Evolutionary conservation across 2,329 filamentous ascomycete species (phyloP).

Genomic region (Cytospora piceicola): DNA sequence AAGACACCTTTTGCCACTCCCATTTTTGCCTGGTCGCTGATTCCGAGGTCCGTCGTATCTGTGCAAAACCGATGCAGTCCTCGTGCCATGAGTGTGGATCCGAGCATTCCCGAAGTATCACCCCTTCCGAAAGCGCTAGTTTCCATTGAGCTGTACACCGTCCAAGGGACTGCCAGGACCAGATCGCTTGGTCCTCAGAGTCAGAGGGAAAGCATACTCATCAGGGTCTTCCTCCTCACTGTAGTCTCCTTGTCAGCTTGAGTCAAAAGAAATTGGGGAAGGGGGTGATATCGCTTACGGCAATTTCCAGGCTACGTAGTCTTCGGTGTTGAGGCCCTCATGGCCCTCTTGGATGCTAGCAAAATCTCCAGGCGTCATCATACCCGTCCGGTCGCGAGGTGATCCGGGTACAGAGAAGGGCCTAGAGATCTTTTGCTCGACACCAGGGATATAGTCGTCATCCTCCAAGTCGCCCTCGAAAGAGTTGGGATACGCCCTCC

Average conservation of each 20-base stretch:
- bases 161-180: slow-evolving; percentile 48
- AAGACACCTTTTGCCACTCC: neutral
- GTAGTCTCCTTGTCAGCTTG: slow-evolving; percentile 19
- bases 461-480: slow-evolving; percentile 77
- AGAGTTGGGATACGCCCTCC: slow-evolving; percentile 87
- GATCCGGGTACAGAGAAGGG: slow-evolving; percentile 94
- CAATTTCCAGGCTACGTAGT: slow-evolving; percentile 97
- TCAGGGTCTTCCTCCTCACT: slow-evolving; percentile 93
- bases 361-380: slow-evolving; percentile 99
- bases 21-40: neutral
- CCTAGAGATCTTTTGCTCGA: slow-evolving; percentile 92
- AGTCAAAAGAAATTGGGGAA: neutral
- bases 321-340: slow-evolving; percentile 91
- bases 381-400: slow-evolving; percentile 85
- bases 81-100: neutral
- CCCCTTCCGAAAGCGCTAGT: slow-evolving; percentile 34
- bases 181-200: slow-evolving; percentile 57
- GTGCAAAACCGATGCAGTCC: neutral
- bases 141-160: slow-evolving; percentile 47
- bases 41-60: neutral
- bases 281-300: slow-evolving; percentile 78
- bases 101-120: slow-evolving; percentile 5
- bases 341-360: slow-evolving; percentile 92
- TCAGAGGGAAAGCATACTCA: slow-evolving; percentile 65
- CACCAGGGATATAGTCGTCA: slow-evolving; percentile 87